These are phyloP conservation scores for Persicaria tinctoria DNA, from an alignment of 148 eudicot species.

Conservation along the genomic window DNA sequence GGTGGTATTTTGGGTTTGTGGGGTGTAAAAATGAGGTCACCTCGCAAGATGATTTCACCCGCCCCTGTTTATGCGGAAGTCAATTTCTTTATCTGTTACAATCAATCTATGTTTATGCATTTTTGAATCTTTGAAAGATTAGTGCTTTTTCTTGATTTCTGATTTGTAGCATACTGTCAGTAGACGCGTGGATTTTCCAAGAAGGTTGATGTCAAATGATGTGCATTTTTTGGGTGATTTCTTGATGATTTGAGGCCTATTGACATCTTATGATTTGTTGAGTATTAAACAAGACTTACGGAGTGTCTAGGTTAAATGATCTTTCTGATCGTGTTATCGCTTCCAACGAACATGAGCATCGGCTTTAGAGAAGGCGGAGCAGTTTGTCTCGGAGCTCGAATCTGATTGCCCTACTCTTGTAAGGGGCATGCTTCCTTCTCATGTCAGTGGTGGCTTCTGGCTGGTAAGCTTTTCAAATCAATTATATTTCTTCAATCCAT, in stretches of 20 bases:
- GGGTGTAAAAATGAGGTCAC: constrained; percentile 28
- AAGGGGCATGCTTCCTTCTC: constrained; percentile 71
- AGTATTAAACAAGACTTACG: constrained; percentile 16
- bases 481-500: not conserved
- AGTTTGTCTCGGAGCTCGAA: constrained; percentile 32
- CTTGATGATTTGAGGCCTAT: not conserved
- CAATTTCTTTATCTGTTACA: constrained; percentile 8
- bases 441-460: constrained; percentile 85
- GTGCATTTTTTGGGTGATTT: not conserved
- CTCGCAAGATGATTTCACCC: constrained; percentile 53
- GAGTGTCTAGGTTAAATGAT: constrained; percentile 36
- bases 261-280: not conserved
- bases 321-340: constrained; percentile 50
- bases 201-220: constrained; percentile 18
- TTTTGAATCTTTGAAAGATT: not conserved
- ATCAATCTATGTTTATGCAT: not conserved
- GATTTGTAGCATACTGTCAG: constrained; percentile 21
- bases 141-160: not conserved
- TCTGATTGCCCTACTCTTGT: constrained; percentile 38
- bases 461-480: constrained; percentile 36
- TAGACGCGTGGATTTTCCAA: constrained; percentile 16
- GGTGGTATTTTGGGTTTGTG: too few relatives aligned
- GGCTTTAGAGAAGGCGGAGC: constrained; percentile 49
- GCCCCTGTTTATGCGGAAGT: constrained; percentile 54
- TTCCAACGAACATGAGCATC: constrained; percentile 41